Conservation (phyloP, 805 yeast genomes). For the Komagataella ulmi region DNA sequence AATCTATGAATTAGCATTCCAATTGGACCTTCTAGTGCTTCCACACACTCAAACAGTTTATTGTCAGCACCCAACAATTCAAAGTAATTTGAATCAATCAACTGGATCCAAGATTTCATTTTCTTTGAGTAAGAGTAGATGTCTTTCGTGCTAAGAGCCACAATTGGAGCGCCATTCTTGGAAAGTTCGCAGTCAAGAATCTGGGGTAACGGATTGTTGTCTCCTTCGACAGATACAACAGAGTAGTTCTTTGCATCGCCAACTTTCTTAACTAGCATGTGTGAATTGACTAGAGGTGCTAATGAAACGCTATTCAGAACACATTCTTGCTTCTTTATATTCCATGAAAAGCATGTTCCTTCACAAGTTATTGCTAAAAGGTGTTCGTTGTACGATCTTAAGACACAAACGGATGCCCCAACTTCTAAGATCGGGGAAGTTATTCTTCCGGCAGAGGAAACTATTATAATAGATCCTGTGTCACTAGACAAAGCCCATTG, state of each 20-base stretch:
- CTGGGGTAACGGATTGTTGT: slow-evolving; percentile 9
- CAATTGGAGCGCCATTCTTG: slow-evolving; percentile 26
- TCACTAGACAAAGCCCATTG: slow-evolving; percentile 47
- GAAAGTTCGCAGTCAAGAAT: slow-evolving; percentile 21
- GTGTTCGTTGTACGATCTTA: slow-evolving; percentile 19
- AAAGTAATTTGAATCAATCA: slow-evolving; percentile 25
- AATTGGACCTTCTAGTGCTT: background rate
- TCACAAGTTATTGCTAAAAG: slow-evolving; percentile 32
- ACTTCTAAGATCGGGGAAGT: slow-evolving; percentile 36
- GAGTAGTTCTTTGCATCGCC: slow-evolving; percentile 5
- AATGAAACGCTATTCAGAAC: slow-evolving; percentile 31
- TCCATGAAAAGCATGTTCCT: slow-evolving; percentile 41
- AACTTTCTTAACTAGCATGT: slow-evolving; percentile 7
- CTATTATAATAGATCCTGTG: slow-evolving; percentile 36
- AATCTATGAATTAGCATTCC: background rate
- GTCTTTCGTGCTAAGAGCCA: slow-evolving; percentile 23
- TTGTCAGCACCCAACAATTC: slow-evolving; percentile 1
- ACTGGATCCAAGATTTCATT: slow-evolving; percentile 32
- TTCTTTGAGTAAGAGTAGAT: slow-evolving; percentile 28
- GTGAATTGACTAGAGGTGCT: slow-evolving; percentile 36
- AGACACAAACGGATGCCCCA: slow-evolving; percentile 29
- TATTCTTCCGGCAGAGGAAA: slow-evolving; percentile 27
- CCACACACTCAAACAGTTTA: background rate
- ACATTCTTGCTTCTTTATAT: slow-evolving; percentile 18
- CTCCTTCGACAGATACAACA: slow-evolving; percentile 11